Conservation (phyloP, 2,329 filamentous ascomycete genomes). For the Fusarium sp. region DNA sequence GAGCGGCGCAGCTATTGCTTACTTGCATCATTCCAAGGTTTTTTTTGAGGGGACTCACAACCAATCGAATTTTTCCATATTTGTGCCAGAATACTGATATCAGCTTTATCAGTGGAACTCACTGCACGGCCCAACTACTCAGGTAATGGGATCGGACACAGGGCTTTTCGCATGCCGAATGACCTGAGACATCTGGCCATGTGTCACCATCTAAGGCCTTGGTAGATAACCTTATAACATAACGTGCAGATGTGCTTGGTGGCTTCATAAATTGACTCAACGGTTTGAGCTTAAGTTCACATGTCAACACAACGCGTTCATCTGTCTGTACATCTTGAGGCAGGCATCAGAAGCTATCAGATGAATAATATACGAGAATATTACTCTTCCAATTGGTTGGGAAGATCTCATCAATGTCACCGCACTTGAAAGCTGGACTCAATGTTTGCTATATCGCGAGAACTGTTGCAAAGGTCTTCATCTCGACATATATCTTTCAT, state of each 20-base stretch:
- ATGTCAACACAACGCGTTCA: rapidly evolving
- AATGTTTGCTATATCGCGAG: rapidly evolving
- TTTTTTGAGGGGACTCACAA: rapidly evolving
- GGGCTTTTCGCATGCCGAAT: not conserved
- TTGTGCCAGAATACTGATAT: rapidly evolving
- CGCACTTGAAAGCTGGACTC: rapidly evolving
- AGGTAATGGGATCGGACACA: rapidly evolving
- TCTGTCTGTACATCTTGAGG: too few species aligned
- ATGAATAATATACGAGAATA: rapidly evolving
- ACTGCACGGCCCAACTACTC: rapidly evolving
- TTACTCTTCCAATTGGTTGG: rapidly evolving
- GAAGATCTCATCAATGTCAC: rapidly evolving
- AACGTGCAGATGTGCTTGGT: rapidly evolving
- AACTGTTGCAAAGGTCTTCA: rapidly evolving
- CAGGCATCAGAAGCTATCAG: rapidly evolving
- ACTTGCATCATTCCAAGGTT: rapidly evolving
- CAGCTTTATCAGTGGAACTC: not conserved
- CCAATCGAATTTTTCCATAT: not conserved
- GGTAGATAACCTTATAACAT: rapidly evolving
- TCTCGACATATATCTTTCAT: rapidly evolving
- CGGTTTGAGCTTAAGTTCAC: not conserved
- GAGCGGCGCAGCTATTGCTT: not conserved
- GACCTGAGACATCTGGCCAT: not conserved
- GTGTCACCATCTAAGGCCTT: rapidly evolving
- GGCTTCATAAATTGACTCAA: rapidly evolving